Conservation (phyloP, 495 filamentous ascomycete species). For the Ramalina intermedia region DNA sequence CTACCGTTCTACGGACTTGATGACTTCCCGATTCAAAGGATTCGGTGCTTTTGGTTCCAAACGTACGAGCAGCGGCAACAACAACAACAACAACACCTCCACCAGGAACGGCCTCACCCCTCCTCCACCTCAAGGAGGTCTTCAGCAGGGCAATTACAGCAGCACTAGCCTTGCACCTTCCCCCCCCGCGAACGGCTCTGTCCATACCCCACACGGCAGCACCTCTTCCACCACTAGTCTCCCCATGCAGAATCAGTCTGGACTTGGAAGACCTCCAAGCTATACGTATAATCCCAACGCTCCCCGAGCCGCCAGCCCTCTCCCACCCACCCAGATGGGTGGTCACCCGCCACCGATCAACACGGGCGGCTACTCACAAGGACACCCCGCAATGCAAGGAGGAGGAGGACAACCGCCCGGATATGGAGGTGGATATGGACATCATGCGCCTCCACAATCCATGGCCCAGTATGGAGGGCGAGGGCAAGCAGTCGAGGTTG, state of each 20-base stretch:
- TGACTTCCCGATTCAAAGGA: conserved; percentile 37
- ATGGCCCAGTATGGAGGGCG: conserved; percentile 34
- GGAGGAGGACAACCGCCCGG: conserved; percentile 36
- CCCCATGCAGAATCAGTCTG: conserved; percentile 29
- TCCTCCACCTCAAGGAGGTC: conserved; percentile 4
- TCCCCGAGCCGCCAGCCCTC: conserved; percentile 42
- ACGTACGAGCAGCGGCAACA: conserved; percentile 27
- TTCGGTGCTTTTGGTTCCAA: conserved; percentile 30
- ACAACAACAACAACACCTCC: conserved; percentile 4
- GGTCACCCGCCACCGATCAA: conserved; percentile 63
- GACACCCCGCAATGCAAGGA: conserved; percentile 34
- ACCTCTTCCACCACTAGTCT: conserved; percentile 38
- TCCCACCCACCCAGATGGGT: conserved; percentile 46
- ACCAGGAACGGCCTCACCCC: conserved; percentile 14
- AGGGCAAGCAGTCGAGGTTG: conserved; percentile 61
- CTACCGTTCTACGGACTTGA: conserved; percentile 24
- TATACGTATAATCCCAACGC: conserved; percentile 50
- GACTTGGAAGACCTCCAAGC: conserved; percentile 51
- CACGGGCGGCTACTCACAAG: conserved; percentile 41
- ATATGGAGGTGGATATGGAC: conserved; percentile 29
- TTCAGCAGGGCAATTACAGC: conserved; percentile 19
- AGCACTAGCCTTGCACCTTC: conserved; percentile 24
- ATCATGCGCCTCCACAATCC: conserved; percentile 22
- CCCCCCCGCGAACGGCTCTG: conserved; percentile 21
- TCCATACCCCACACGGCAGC: conserved; percentile 17